Evolutionary conservation across 176 grass and related monocot species (phyloP), one percentile per base, ranked within the genome.

Genomic region (Carex pumila): DNA sequence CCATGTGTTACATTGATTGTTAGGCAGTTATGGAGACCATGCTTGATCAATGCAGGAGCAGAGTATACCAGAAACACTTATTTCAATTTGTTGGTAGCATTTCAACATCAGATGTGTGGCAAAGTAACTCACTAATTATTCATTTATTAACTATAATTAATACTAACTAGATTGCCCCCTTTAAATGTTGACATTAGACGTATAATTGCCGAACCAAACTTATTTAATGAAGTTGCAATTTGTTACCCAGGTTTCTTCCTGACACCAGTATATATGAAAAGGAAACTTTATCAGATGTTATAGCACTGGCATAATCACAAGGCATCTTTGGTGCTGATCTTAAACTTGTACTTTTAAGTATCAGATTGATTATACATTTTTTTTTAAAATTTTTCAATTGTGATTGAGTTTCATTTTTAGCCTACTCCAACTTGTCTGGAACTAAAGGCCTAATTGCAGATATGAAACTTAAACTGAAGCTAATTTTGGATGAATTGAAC

Each of bases 71-170:
- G 61, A 66, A 55, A 13, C 62, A 15, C 63, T 69, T 12, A 68
- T 45, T 81, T 83, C 18, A 82, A 50, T 83, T 15, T 68, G 37
- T 83, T 12, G 81, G 18, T 83, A 54, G 61, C 61, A 34, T 68
- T 69, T 83, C 81, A 83, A 68, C 43, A 54, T 69, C 81, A 68
- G 61, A 64, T 36, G 13, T 68, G 12, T 29, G 43, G 56, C 41
- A 83, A 83, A 66, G 54, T 66, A 52, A 64, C 22, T 54, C 43
- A 49, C 47, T 30, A 54, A 50, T 83, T 58, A 66, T 49, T 83
- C 62, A 25, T 66, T 43, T 6, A 65, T 47, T 68, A 83, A 81
- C 39, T 15, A 43, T 45, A 63, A 21, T 45, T 3, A 9, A 60
- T 80, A 50, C 78, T n/a, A 47, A 64, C 37, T 30, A 21, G 39